phyloP scores from a whole-genome alignment of 2,329 filamentous ascomycete genomes.

The Xylariaceae sp. region DNA sequence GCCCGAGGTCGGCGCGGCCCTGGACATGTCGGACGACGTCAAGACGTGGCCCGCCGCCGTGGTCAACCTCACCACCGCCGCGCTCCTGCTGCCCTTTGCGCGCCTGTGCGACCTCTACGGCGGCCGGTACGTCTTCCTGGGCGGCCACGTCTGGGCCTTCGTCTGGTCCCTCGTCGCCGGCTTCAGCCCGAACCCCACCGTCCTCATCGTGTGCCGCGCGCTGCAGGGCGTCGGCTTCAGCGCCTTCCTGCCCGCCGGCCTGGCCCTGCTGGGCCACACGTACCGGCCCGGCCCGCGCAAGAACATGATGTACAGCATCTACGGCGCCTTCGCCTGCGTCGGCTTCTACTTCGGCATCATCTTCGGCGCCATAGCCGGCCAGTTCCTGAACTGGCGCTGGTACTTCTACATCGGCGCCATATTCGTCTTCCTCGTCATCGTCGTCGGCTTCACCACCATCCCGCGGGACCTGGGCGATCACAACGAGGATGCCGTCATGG shows the following conservation, averaged over 20 bases:
- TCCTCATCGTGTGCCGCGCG: constrained; percentile 69
- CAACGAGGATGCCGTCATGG: constrained; percentile 51
- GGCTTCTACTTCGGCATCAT: constrained; percentile 60
- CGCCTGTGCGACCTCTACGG: constrained; percentile 55
- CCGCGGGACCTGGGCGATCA: constrained; percentile 26
- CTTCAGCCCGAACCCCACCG: constrained; percentile 60
- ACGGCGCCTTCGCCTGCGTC: constrained; percentile 49
- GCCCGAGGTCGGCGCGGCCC: constrained; percentile 55
- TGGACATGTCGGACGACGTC: constrained; percentile 57
- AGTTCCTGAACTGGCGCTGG: constrained; percentile 57
- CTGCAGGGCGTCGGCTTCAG: constrained; percentile 69
- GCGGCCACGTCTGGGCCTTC: constrained; percentile 58
- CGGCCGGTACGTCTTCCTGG: constrained; percentile 54
- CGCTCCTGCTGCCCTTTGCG: constrained; percentile 59
- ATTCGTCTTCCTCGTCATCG: constrained; percentile 21
- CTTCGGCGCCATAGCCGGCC: constrained; percentile 55
- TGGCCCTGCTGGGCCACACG: constrained; percentile 59
- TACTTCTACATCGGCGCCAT: constrained; percentile 62
- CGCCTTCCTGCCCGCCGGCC: constrained; percentile 63
- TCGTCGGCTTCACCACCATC: constrained; percentile 25
- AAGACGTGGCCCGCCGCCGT: constrained; percentile 60
- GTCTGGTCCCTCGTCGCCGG: constrained; percentile 65
- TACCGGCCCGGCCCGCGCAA: constrained; percentile 65
- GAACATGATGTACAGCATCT: constrained; percentile 56
- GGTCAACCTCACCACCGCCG: constrained; percentile 50